phyloP scores from a whole-genome alignment of 495 filamentous ascomycete species.

The Aspergillus conjunctus region DNA sequence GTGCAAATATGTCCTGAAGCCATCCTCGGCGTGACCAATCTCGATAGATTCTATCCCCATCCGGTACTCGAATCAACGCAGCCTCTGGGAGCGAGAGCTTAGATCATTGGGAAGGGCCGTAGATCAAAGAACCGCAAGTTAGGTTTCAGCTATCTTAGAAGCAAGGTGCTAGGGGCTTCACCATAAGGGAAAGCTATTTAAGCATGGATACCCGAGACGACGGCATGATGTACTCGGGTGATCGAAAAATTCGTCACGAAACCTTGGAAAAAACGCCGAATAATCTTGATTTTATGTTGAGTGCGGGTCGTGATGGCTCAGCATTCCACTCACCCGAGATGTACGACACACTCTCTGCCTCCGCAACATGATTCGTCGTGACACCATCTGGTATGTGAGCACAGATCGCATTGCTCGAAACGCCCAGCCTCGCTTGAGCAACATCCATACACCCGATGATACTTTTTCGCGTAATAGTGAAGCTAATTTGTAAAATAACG shows the following conservation, averaged over 20 bases:
- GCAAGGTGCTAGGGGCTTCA: background rate
- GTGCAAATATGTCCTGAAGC: slow-evolving; percentile 18
- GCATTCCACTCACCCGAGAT: slow-evolving; percentile 20
- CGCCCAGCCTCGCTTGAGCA: slow-evolving; percentile 1
- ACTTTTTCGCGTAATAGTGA: background rate
- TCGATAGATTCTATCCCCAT: slow-evolving; percentile 24
- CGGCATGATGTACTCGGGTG: slow-evolving; percentile 3
- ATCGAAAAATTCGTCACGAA: background rate
- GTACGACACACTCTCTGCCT: slow-evolving; percentile 1
- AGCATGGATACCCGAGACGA: background rate
- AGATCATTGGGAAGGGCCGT: slow-evolving; percentile 7
- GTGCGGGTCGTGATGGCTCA: slow-evolving; percentile 5
- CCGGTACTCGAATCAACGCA: slow-evolving; percentile 12
- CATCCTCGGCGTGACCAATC: slow-evolving; percentile 31
- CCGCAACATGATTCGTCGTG: slow-evolving; percentile 12
- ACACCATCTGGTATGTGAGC: slow-evolving; percentile 20
- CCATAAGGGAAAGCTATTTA: slow-evolving; percentile 1
- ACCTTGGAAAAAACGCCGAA: slow-evolving; percentile 11
- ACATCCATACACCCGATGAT: background rate
- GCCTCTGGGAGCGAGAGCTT: background rate
- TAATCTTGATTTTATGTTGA: slow-evolving; percentile 2
- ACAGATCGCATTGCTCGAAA: slow-evolving; percentile 6
- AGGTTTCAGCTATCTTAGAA: background rate
- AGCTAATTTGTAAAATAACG: too few species aligned
- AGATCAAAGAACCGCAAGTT: background rate